Conservation (phyloP, 257 asterid species). For the Cynanchum wilfordii region DNA sequence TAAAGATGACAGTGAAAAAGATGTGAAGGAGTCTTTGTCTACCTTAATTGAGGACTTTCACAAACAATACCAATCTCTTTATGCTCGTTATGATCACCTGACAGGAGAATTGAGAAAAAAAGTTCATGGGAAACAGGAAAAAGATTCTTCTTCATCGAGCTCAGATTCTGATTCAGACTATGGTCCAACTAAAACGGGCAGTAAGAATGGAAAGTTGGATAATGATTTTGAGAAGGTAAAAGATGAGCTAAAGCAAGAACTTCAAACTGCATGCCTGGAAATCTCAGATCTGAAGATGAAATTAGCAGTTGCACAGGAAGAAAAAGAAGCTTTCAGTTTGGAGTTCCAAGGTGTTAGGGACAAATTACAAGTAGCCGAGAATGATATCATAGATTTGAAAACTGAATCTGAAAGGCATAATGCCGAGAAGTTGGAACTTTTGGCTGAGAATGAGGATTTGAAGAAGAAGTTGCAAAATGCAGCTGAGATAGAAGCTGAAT, state of each 20-base stretch:
- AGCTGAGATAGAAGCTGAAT: constrained; percentile 39
- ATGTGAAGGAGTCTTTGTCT: constrained; percentile 48
- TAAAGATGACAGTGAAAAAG: constrained; percentile 43
- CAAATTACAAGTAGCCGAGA: constrained; percentile 47
- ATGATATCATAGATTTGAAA: constrained; percentile 33
- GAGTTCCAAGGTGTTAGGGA: constrained; percentile 38
- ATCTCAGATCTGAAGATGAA: constrained; percentile 47
- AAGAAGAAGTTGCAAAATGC: constrained; percentile 38
- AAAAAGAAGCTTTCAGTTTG: constrained; percentile 47
- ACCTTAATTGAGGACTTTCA: constrained; percentile 56
- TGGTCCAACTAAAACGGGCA: constrained; percentile 35
- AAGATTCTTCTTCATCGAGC: constrained; percentile 57
- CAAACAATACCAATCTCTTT: constrained; percentile 63
- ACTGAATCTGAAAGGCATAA: constrained; percentile 39
- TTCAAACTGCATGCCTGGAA: constrained; percentile 56
- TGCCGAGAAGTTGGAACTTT: constrained; percentile 38
- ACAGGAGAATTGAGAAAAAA: constrained; percentile 60
- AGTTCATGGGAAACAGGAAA: constrained; percentile 38
- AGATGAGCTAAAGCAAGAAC: constrained; percentile 37
- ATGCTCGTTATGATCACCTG: constrained; percentile 66
- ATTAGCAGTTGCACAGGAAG: constrained; percentile 40
- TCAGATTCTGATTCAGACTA: constrained; percentile 71
- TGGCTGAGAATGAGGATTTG: constrained; percentile 42
- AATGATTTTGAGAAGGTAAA: constrained; percentile 25
- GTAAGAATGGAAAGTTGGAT: constrained; percentile 44